These are phyloP conservation scores for Thielaviopsis ethacetica DNA, from an alignment of 2,329 filamentous ascomycete genomes.

Conservation along the genomic window DNA sequence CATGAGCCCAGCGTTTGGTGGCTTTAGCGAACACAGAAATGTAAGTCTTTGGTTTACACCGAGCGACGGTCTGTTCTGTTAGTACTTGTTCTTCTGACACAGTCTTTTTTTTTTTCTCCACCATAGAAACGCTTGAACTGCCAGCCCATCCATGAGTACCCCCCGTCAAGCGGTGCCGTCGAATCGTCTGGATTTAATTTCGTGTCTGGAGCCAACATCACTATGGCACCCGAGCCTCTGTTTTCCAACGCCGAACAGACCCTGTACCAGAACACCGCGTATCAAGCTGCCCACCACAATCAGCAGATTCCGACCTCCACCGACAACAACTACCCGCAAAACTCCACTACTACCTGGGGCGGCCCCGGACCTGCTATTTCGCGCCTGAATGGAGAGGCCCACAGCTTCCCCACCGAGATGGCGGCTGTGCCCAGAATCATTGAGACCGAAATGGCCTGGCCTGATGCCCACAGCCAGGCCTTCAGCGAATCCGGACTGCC, in stretches of 20 bases:
- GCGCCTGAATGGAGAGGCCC: background rate
- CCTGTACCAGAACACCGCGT: background rate
- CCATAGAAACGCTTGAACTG: constrained; percentile 11
- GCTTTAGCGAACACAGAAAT: constrained; percentile 12
- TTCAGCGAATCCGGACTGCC: constrained; percentile 20
- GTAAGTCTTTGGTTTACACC: background rate
- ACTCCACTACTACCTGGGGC: constrained; percentile 22
- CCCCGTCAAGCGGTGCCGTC: background rate
- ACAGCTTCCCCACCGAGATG: constrained; percentile 17
- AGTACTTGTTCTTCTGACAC: background rate
- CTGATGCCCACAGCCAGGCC: constrained; percentile 33
- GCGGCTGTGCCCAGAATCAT: constrained; percentile 31
- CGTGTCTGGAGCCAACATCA: constrained; percentile 26
- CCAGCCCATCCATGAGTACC: constrained; percentile 1
- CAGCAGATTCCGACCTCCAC: constrained; percentile 37
- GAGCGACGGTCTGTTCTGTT: background rate
- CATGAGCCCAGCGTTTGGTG: background rate
- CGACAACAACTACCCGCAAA: constrained; percentile 40
- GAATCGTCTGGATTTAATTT: constrained; percentile 2
- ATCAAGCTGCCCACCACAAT: constrained; percentile 23
- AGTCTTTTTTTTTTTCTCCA: background rate
- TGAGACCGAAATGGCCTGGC: constrained; percentile 31
- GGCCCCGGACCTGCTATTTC: constrained; percentile 23
- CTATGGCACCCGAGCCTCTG: constrained; percentile 30
- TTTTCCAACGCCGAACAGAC: constrained; percentile 14